Evolutionary conservation across 495 filamentous ascomycete species (phyloP).

Genomic region (Neurospora sp.): DNA sequence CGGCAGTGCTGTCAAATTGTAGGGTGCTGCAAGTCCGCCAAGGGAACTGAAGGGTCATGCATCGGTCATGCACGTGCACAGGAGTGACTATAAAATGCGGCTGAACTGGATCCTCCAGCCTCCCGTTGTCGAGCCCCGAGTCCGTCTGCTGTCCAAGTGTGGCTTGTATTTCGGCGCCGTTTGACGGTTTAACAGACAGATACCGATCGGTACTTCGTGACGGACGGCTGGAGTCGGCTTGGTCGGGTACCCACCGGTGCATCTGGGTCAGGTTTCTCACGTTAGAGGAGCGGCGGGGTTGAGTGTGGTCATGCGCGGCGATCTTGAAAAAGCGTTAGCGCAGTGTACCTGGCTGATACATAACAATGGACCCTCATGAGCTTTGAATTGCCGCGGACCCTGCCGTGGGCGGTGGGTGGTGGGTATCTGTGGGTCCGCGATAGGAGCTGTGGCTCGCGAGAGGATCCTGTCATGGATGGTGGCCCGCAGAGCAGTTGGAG

Average conservation of each 20-base stretch:
- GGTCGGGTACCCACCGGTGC: neutral
- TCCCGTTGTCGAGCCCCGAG: neutral
- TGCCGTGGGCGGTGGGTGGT: neutral
- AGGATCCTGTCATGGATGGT: neutral
- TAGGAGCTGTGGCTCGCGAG: neutral
- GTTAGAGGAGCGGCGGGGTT: neutral
- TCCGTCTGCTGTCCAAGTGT: neutral
- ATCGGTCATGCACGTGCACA: neutral
- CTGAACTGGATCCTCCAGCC: neutral
- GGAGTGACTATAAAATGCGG: neutral
- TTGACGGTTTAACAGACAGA: neutral
- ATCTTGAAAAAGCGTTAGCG: neutral
- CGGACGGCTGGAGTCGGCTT: neutral
- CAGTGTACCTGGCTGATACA: neutral
- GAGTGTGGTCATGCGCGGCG: neutral
- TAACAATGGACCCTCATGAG: neutral
- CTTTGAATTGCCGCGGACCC: neutral
- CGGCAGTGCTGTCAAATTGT: neutral
- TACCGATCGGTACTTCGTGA: neutral
- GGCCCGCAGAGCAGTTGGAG: neutral
- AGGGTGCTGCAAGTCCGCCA: neutral
- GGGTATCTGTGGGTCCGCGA: neutral
- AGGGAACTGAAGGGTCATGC: no score
- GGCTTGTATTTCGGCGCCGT: neutral
- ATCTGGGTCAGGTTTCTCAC: neutral